Percentiles rank a stretch among this genome's conserved stretches.
Evolutionary conservation across 139 green algal species (phyloP).

Genomic region (Coelastrella sp.): DNA sequence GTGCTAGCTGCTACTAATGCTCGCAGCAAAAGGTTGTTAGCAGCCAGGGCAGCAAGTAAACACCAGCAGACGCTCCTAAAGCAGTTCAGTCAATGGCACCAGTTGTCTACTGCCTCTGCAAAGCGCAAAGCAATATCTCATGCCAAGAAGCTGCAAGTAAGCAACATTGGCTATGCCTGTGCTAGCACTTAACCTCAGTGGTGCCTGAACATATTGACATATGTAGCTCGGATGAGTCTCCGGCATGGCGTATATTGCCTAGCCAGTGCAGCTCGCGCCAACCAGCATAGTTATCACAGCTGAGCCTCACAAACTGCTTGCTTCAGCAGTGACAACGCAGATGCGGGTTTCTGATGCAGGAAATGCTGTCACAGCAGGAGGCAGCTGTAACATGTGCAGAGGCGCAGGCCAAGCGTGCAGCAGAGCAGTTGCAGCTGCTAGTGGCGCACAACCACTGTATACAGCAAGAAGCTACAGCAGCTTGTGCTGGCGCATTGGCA

Average conservation of each 20-base stretch:
- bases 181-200: too few relatives aligned
- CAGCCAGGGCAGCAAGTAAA: neutral
- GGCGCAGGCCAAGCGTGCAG: neutral
- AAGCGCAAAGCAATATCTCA: too few relatives aligned
- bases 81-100: neutral
- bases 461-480: slow-evolving; percentile 2
- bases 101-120: too few relatives aligned
- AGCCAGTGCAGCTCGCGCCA: neutral
- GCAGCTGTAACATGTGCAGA: neutral
- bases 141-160: too few relatives aligned
- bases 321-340: neutral
- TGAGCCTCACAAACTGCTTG: neutral
- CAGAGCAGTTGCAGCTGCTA: neutral
- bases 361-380: neutral
- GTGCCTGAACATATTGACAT: too few relatives aligned
- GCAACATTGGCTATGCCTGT: too few relatives aligned
- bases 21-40: slow-evolving; percentile 26
- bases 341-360: neutral
- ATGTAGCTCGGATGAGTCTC: too few relatives aligned
- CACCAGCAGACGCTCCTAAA: neutral
- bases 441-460: slow-evolving; percentile 15
- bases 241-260: too few relatives aligned
- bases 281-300: neutral
- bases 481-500: neutral
- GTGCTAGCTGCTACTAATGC: neutral